A percentile compares a stretch with the other conserved stretches of the same genome.
phyloP scores from a whole-genome alignment of 805 yeast species.

The Candida anglica region DNA sequence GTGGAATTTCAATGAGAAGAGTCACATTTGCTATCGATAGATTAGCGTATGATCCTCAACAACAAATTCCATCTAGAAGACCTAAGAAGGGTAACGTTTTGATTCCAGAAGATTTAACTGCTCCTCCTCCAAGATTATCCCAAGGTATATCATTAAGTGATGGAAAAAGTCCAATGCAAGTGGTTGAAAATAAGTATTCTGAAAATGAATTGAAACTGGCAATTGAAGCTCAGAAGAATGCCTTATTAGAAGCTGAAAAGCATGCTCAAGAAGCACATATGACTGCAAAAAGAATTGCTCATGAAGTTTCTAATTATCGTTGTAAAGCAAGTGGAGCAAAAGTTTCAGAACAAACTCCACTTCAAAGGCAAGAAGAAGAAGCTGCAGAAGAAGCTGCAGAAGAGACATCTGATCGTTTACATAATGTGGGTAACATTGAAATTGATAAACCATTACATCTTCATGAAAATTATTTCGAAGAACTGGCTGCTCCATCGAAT shows the following conservation, averaged over 20 bases:
- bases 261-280: slow-evolving; percentile 76
- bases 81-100: slow-evolving; percentile 52
- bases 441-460: slow-evolving; percentile 72
- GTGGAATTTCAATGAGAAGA: slow-evolving; percentile 37
- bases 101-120: slow-evolving; percentile 61
- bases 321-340: slow-evolving; percentile 1
- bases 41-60: slow-evolving; percentile 72
- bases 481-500: slow-evolving; percentile 5
- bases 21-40: slow-evolving; percentile 78
- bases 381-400: slow-evolving; percentile 12
- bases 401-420: slow-evolving; percentile 15
- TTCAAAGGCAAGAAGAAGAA: slow-evolving; percentile 8
- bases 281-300: slow-evolving; percentile 66
- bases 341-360: background rate
- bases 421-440: slow-evolving; percentile 25
- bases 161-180: slow-evolving; percentile 19
- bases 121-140: slow-evolving; percentile 60
- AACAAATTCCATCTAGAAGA: slow-evolving; percentile 55
- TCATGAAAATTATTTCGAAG: slow-evolving; percentile 50
- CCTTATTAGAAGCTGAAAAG: slow-evolving; percentile 57
- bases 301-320: slow-evolving; percentile 54
- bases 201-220: slow-evolving; percentile 53
- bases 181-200: slow-evolving; percentile 25
- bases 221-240: slow-evolving; percentile 51
- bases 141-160: slow-evolving; percentile 59